Evolutionary conservation across 768 basidiomycete species (phyloP).

Genomic region (Gyrodon lividus): DNA sequence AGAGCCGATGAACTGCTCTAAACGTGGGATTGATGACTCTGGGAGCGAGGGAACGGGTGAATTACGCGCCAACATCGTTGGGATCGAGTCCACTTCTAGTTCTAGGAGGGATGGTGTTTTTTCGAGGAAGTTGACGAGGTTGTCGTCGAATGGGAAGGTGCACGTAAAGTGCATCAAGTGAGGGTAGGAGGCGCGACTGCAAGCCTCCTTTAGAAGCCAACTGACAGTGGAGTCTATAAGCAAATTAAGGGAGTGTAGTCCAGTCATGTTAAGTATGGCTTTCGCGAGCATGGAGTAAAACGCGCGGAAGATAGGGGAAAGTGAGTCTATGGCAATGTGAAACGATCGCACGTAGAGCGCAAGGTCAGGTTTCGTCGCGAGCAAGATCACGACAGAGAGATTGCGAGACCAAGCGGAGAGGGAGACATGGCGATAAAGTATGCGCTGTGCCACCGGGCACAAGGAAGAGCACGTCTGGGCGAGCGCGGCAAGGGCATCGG

Average conservation of each 20-base stretch:
- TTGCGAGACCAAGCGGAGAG: conserved; percentile 45
- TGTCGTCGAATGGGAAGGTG: conserved; percentile 58
- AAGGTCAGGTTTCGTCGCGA: conserved; percentile 55
- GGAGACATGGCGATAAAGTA: conserved; percentile 61
- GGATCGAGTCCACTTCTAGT: conserved; percentile 51
- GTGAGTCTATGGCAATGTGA: conserved; percentile 49
- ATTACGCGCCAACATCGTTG: conserved; percentile 24
- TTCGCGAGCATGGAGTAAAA: conserved; percentile 49
- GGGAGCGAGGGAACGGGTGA: conserved; percentile 26
- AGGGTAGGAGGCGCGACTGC: conserved; percentile 35
- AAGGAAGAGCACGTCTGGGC: conserved; percentile 43
- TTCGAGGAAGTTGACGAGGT: conserved; percentile 59
- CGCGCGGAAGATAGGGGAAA: conserved; percentile 38
- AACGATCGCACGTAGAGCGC: conserved; percentile 64
- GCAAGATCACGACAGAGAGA: conserved; percentile 50
- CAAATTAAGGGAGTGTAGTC: conserved; percentile 52
- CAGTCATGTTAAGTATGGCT: conserved; percentile 62
- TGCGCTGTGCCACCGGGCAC: conserved; percentile 51
- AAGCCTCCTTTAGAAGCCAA: conserved; percentile 49
- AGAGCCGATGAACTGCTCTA: conserved; percentile 64
- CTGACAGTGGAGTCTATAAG: conserved; percentile 46
- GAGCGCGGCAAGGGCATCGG: conserved; percentile 45
- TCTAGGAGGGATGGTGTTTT: conserved; percentile 53
- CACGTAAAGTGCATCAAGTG: conserved; percentile 55
- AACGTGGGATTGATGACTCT: conserved; percentile 37